These are phyloP conservation scores for Pythium dissotocum DNA, from an alignment of 352 stramenopile genomes.

Conservation along the genomic window DNA sequence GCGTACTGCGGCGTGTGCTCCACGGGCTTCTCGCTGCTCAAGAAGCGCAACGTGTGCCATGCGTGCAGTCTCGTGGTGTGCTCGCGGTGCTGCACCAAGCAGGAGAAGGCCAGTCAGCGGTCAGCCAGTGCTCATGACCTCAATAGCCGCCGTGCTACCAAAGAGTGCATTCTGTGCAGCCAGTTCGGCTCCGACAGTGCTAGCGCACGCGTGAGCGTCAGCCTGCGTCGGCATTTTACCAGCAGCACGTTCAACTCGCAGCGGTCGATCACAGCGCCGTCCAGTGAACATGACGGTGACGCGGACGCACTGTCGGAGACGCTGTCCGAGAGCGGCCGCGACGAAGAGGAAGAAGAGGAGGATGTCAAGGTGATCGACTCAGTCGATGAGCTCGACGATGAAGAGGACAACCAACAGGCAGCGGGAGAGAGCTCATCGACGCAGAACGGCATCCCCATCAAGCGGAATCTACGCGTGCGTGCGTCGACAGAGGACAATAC, in stretches of 20 bases:
- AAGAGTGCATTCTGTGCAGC: slow-evolving; percentile 62
- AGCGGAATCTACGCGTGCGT: slow-evolving; percentile 20
- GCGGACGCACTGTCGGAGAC: slow-evolving; percentile 19
- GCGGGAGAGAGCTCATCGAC: neutral
- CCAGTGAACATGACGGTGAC: slow-evolving; percentile 24
- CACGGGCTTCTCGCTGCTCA: slow-evolving; percentile 55
- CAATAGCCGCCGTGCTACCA: slow-evolving; percentile 20
- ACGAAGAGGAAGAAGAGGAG: slow-evolving; percentile 7
- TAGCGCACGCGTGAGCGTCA: slow-evolving; percentile 30
- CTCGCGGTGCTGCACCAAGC: slow-evolving; percentile 49
- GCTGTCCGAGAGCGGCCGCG: slow-evolving; percentile 6
- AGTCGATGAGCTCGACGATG: slow-evolving; percentile 17
- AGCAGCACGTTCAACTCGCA: slow-evolving; percentile 30
- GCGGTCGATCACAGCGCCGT: slow-evolving; percentile 21
- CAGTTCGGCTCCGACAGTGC: slow-evolving; percentile 48
- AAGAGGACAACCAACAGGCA: neutral
- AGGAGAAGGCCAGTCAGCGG: slow-evolving; percentile 7
- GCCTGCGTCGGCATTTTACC: slow-evolving; percentile 35
- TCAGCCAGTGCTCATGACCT: slow-evolving; percentile 18
- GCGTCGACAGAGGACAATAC: slow-evolving; percentile 28
- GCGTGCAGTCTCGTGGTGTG: slow-evolving; percentile 56
- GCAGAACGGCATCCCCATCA: slow-evolving; percentile 1
- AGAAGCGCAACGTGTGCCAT: slow-evolving; percentile 58
- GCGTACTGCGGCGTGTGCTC: slow-evolving; percentile 62
- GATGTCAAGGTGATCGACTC: slow-evolving; percentile 19